These are phyloP conservation scores for Tolypocladium nubicola DNA, from an alignment of 2,329 filamentous ascomycete genomes.

Conservation along the genomic window DNA sequence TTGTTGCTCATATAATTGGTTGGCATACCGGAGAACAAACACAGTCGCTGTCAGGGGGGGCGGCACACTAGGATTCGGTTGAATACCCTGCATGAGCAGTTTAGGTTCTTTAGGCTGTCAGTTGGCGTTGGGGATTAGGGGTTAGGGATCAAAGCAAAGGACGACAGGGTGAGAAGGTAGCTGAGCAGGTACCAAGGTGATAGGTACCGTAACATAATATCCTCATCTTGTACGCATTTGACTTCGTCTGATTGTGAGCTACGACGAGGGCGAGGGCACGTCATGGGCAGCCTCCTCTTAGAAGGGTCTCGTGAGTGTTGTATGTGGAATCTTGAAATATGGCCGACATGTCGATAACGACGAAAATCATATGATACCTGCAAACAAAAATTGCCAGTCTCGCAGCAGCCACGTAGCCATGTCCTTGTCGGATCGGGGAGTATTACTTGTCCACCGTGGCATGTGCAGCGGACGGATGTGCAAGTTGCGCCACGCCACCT, in stretches of 20 bases:
- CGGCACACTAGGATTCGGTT: conserved; percentile 12
- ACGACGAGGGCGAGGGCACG: background rate
- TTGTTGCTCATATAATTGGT: conserved; percentile 2
- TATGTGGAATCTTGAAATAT: too few relatives aligned
- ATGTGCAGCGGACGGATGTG: background rate
- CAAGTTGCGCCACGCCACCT: background rate
- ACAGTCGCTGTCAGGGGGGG: conserved; percentile 7
- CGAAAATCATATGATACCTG: background rate
- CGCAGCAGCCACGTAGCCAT: background rate
- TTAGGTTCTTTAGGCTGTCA: conserved; percentile 11
- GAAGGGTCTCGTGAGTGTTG: too few relatives aligned
- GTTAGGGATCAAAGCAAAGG: conserved; percentile 1
- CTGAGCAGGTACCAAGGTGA: background rate
- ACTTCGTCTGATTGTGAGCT: too few relatives aligned
- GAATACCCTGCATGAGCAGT: conserved; percentile 22
- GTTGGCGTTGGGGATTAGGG: conserved; percentile 13
- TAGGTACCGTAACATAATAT: background rate
- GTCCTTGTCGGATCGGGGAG: background rate
- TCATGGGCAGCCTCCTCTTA: too few relatives aligned
- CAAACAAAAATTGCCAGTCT: background rate
- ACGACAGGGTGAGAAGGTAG: background rate
- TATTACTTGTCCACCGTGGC: background rate
- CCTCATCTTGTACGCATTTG: background rate
- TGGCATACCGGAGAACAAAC: background rate
- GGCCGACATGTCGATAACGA: background rate